A percentile compares a stretch with the other conserved stretches of the same genome.
These are phyloP conservation scores for Penicillium sp. DNA, from an alignment of 2,329 filamentous ascomycete genomes.

Conservation along the genomic window DNA sequence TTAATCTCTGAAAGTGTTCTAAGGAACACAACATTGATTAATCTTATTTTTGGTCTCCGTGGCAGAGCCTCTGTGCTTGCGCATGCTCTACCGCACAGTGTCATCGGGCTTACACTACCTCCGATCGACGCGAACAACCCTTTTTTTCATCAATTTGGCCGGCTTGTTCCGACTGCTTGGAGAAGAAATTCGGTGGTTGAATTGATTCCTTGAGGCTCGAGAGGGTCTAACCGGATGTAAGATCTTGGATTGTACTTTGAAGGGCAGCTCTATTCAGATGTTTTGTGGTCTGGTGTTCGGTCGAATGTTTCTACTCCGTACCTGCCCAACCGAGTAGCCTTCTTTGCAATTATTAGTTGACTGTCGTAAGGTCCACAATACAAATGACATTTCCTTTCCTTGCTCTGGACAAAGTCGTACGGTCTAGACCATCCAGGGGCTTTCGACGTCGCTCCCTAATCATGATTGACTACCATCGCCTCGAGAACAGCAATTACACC, in stretches of 20 bases:
- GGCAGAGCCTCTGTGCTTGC: slow-evolving; percentile 72
- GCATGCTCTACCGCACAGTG: slow-evolving; percentile 69
- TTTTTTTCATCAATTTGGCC: slow-evolving; percentile 65
- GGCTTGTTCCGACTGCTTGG: slow-evolving; percentile 59
- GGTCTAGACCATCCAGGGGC: not conserved
- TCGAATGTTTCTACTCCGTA: too few species aligned
- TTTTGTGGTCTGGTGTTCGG: too few species aligned
- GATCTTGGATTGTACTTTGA: too few species aligned
- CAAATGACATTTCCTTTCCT: too few species aligned
- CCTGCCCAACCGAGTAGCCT: too few species aligned
- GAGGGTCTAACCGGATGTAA: too few species aligned
- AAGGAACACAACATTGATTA: slow-evolving; percentile 78
- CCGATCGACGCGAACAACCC: slow-evolving; percentile 68
- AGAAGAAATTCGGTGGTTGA: slow-evolving; percentile 53
- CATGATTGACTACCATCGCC: not conserved
- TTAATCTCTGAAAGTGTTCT: slow-evolving; percentile 89
- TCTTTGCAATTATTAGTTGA: too few species aligned
- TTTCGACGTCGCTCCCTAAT: not conserved
- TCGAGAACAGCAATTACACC: not conserved
- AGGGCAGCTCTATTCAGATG: too few species aligned
- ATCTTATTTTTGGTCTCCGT: slow-evolving; percentile 73
- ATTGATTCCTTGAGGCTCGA: too few species aligned
- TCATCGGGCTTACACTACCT: slow-evolving; percentile 77
- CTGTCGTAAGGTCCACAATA: too few species aligned
- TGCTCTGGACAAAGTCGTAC: not conserved